Percentiles rank a stretch among this genome's conserved stretches.
phyloP scores from a whole-genome alignment of 805 yeast species.

The Dipodascus geniculatus region DNA sequence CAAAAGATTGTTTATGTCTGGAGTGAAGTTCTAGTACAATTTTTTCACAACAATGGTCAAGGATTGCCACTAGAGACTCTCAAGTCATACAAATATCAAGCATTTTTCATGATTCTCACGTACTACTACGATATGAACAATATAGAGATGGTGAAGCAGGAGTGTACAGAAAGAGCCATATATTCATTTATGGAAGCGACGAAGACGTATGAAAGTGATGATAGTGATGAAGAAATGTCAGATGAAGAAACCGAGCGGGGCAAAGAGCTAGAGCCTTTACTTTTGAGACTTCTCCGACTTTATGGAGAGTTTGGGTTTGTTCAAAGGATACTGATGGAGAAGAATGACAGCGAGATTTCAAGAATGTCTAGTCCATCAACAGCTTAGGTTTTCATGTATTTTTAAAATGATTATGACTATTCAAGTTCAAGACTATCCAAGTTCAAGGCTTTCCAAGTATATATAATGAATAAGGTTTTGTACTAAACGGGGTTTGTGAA shows the following conservation, averaged over 20 bases:
- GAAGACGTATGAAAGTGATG: not conserved
- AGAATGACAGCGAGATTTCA: not conserved
- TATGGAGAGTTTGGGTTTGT: not conserved
- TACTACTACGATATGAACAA: conserved; percentile 30
- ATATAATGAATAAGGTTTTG: no score
- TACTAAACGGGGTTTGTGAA: no score
- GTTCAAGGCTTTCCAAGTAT: no score
- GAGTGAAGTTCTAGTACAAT: conserved; percentile 55
- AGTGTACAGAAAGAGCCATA: not conserved
- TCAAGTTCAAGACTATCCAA: no score
- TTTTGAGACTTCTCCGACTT: not conserved
- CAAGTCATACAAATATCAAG: conserved; percentile 52
- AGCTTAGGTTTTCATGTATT: no score
- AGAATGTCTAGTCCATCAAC: not conserved
- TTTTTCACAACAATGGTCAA: conserved; percentile 69
- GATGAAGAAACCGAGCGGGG: not conserved
- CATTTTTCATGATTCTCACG: conserved; percentile 48
- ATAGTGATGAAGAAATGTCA: not conserved
- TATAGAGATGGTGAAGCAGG: not conserved
- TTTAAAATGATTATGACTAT: no score
- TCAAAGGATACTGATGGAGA: not conserved
- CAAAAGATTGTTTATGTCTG: conserved; percentile 59
- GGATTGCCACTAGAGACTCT: conserved; percentile 63
- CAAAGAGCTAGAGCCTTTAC: not conserved
- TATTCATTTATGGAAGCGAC: not conserved